Conservation (phyloP, 2,329 filamentous ascomycete genomes). For the Fusarium oxysporum region DNA sequence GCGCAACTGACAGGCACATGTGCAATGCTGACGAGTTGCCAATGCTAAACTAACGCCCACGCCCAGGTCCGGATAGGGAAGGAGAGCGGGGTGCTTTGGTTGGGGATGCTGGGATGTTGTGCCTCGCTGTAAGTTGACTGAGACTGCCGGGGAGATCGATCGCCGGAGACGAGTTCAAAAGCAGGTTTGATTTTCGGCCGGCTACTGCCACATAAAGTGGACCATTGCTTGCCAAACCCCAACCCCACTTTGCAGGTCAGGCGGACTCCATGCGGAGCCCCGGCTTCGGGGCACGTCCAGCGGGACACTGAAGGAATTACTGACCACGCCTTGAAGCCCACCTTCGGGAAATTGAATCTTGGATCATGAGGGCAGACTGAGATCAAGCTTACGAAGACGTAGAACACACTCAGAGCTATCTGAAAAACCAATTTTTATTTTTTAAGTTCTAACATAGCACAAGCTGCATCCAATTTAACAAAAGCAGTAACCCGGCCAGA, state of each 20-base stretch:
- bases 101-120: slow-evolving; percentile 20
- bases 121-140: slow-evolving; percentile 13
- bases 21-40: slow-evolving; percentile 35
- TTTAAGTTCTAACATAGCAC: neutral
- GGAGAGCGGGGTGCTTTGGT: slow-evolving; percentile 32
- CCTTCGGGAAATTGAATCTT: slow-evolving; percentile 15
- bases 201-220: slow-evolving; percentile 37
- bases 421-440: neutral
- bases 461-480: slow-evolving; percentile 4
- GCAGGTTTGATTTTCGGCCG: slow-evolving; percentile 36
- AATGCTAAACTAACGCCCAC: slow-evolving; percentile 27
- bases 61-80: slow-evolving; percentile 39
- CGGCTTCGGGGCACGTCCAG: slow-evolving; percentile 31
- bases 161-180: slow-evolving; percentile 28
- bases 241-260: slow-evolving; percentile 47
- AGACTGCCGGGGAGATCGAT: slow-evolving; percentile 24
- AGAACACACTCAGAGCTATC: neutral
- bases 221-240: slow-evolving; percentile 29
- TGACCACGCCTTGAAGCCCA: slow-evolving; percentile 14
- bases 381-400: slow-evolving; percentile 14
- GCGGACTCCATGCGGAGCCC: slow-evolving; percentile 42
- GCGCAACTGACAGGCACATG: slow-evolving; percentile 23
- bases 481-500: slow-evolving; percentile 26
- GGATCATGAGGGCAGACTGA: slow-evolving; percentile 15
- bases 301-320: slow-evolving; percentile 30